Evolutionary conservation across 768 basidiomycete species (phyloP).

Genomic region (Amyloporia xantha): DNA sequence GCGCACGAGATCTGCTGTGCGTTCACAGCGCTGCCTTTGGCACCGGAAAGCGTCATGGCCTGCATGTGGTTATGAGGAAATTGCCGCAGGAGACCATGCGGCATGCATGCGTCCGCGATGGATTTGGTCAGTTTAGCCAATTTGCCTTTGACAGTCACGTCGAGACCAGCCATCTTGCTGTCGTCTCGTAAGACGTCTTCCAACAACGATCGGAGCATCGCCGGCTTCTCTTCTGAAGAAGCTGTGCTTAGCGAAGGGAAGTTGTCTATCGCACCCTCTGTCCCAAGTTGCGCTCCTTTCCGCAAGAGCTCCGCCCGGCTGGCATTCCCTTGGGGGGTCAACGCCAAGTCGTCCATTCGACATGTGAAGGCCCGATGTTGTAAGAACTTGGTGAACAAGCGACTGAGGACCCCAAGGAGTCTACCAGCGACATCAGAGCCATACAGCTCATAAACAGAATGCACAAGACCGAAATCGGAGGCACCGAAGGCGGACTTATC

Average conservation of each 20-base stretch:
- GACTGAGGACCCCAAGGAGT: constrained; percentile 87
- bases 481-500: constrained; percentile 99
- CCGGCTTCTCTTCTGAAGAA: constrained; percentile 46
- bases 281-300: constrained; percentile 66
- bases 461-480: constrained; percentile 91
- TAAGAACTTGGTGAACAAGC: constrained; percentile 94
- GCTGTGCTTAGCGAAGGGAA: constrained; percentile 66
- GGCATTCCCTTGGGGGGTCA: constrained; percentile 77
- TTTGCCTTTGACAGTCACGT: constrained; percentile 84
- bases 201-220: constrained; percentile 58
- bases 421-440: constrained; percentile 85
- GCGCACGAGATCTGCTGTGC: constrained; percentile 97
- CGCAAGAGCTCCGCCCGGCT: constrained; percentile 62
- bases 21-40: constrained; percentile 96
- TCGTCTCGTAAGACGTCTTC: constrained; percentile 94
- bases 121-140: constrained; percentile 83
- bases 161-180: constrained; percentile 94
- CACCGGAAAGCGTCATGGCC: constrained; percentile 95
- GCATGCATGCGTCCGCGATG: constrained; percentile 84
- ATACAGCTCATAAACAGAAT: constrained; percentile 95
- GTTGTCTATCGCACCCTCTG: constrained; percentile 84
- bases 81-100: constrained; percentile 78
- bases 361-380: constrained; percentile 98
- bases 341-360: constrained; percentile 94
- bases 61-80: constrained; percentile 99